Percentiles rank a stretch among this genome's conserved stretches.
These are phyloP conservation scores for Hordeum pubiflorum DNA, from an alignment of 202 grass and related monocot species.

Conservation along the genomic window DNA sequence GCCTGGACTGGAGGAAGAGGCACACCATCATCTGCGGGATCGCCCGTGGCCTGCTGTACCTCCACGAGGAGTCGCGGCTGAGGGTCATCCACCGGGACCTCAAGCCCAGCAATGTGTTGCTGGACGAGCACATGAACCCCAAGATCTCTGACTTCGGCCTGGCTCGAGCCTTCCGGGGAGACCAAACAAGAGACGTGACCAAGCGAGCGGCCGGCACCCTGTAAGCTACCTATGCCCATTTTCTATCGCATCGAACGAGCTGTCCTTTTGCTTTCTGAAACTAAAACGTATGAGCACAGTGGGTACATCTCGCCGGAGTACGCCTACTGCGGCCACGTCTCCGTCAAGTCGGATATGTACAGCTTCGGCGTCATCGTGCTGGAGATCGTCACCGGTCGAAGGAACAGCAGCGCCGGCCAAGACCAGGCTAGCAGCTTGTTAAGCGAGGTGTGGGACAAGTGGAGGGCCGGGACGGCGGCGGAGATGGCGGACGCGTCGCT, in stretches of 20 bases:
- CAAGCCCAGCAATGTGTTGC: background rate
- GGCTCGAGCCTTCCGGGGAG: background rate
- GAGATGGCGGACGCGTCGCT: slow-evolving; percentile 24
- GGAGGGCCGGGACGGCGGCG: background rate
- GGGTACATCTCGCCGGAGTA: background rate
- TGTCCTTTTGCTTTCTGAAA: too few species aligned
- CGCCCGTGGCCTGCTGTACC: background rate
- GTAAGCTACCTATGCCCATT: background rate
- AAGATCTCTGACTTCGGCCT: background rate
- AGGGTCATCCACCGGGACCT: background rate
- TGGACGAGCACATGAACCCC: background rate
- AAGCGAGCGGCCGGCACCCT: background rate
- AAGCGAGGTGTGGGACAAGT: slow-evolving; percentile 15
- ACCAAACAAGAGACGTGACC: background rate
- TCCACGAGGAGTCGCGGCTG: background rate
- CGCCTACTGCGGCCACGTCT: background rate
- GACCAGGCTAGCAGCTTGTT: background rate
- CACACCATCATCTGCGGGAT: background rate
- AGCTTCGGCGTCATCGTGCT: slow-evolving; percentile 22
- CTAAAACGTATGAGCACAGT: background rate
- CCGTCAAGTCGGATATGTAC: slow-evolving; percentile 26
- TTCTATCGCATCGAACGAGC: too few species aligned
- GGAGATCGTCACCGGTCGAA: background rate
- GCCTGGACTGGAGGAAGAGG: background rate
- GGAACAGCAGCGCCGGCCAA: background rate